Percentiles rank a stretch among this genome's conserved stretches.
Conservation (phyloP, 305 asterid species). For the Solanum hybrid region DNA sequence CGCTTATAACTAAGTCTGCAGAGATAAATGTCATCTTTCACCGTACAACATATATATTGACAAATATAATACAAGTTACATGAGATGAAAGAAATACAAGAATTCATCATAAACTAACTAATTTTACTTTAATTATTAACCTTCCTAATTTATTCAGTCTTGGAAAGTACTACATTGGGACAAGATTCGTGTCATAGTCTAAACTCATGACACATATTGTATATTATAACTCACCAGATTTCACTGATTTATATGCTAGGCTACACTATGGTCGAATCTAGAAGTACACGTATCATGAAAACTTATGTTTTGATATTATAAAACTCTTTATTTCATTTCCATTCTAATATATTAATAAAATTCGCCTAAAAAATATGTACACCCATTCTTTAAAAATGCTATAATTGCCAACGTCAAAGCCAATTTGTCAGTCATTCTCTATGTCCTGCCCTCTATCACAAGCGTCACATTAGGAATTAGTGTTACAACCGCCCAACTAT, state of each 20-base stretch:
- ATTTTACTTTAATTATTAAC: too few relatives aligned
- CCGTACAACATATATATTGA: too few relatives aligned
- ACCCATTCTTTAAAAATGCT: rapidly evolving
- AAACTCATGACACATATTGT: background rate
- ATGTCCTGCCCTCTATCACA: background rate
- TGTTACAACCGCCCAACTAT: background rate
- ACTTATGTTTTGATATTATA: background rate
- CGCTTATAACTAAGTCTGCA: too few relatives aligned
- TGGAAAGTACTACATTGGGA: too few relatives aligned
- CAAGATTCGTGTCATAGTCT: background rate
- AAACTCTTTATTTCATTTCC: background rate
- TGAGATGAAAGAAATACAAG: too few relatives aligned
- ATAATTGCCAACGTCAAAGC: background rate
- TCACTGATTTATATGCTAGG: background rate
- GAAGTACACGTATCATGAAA: background rate
- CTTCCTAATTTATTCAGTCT: too few relatives aligned
- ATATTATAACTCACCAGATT: background rate
- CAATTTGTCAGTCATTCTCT: background rate
- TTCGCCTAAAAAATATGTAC: background rate
- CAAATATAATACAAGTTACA: too few relatives aligned
- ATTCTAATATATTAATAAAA: too few relatives aligned
- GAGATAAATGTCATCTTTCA: too few relatives aligned
- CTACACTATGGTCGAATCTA: background rate
- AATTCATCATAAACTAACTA: too few relatives aligned
- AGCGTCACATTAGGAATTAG: too few relatives aligned